Evolutionary conservation across 768 basidiomycete genomes (phyloP).

Genomic region (Mycena alexandri): DNA sequence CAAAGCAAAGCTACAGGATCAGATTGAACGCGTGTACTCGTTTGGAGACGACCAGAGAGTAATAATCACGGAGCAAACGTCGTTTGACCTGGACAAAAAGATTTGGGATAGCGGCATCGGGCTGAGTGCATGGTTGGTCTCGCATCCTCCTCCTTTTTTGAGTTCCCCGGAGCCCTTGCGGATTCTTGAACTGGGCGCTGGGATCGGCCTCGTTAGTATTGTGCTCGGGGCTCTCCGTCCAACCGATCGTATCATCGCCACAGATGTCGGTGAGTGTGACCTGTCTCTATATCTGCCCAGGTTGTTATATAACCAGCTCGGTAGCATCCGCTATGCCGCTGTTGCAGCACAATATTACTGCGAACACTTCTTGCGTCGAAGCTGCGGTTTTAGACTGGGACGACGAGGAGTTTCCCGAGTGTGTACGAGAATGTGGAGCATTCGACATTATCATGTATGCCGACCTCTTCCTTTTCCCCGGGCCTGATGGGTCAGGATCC

Average conservation of each 20-base stretch:
- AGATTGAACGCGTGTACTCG: conserved; percentile 69
- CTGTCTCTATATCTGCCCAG: not conserved
- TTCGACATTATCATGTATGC: conserved; percentile 82
- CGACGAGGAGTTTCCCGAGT: conserved; percentile 62
- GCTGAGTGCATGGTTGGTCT: conserved; percentile 81
- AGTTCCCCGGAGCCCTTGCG: conserved; percentile 12
- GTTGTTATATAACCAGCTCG: not conserved
- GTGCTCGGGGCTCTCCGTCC: conserved; percentile 71
- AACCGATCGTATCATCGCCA: conserved; percentile 63
- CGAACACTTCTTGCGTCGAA: conserved; percentile 53
- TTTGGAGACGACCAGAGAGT: conserved; percentile 49
- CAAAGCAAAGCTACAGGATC: conserved; percentile 70
- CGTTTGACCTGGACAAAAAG: conserved; percentile 98
- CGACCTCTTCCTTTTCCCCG: not conserved
- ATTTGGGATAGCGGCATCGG: conserved; percentile 96
- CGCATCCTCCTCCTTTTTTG: conserved; percentile 2
- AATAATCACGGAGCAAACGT: conserved; percentile 81
- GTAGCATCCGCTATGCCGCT: conserved; percentile 86
- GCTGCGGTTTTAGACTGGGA: conserved; percentile 83
- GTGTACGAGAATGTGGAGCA: conserved; percentile 52
- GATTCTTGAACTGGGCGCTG: conserved; percentile 69
- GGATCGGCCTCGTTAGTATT: conserved; percentile 86
- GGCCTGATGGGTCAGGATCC: not conserved
- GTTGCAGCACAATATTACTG: conserved; percentile 75
- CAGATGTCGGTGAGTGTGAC: conserved; percentile 77